Evolutionary conservation across 345 rosid species (phyloP).

Genomic region (Conringia planisiliqua): DNA sequence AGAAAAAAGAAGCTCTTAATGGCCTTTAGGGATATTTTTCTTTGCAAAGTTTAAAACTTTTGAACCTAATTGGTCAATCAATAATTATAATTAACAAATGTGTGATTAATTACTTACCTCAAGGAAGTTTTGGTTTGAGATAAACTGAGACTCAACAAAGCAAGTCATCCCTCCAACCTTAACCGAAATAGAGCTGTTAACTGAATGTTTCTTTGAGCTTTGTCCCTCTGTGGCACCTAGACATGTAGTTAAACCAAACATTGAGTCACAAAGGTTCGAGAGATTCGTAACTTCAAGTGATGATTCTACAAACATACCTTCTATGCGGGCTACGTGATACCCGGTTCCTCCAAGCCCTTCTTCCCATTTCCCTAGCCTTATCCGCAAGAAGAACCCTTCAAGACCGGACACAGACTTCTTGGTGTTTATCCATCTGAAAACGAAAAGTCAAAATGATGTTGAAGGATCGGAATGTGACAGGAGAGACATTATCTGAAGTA

Average conservation of each 20-base stretch:
- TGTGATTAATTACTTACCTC: constrained; percentile 54
- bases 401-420: constrained; percentile 46
- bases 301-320: constrained; percentile 41
- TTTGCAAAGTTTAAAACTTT: neutral
- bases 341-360: constrained; percentile 70
- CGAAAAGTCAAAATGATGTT: neutral
- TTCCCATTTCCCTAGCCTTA: constrained; percentile 80
- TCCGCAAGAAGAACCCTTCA: constrained; percentile 72
- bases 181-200: constrained; percentile 40
- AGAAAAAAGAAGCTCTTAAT: neutral
- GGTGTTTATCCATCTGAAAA: constrained; percentile 60
- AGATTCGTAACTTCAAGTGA: neutral
- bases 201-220: constrained; percentile 23
- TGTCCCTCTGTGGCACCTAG: constrained; percentile 20
- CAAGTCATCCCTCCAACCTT: constrained; percentile 58
- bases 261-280: neutral
- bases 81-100: neutral
- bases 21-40: neutral
- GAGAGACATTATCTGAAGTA: neutral
- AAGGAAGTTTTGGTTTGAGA: constrained; percentile 82
- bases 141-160: constrained; percentile 61
- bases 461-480: neutral
- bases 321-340: constrained; percentile 68
- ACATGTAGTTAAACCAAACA: neutral
- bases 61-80: neutral